Conservation (phyloP, 768 basidiomycete species). For the Pisolithus albus region DNA sequence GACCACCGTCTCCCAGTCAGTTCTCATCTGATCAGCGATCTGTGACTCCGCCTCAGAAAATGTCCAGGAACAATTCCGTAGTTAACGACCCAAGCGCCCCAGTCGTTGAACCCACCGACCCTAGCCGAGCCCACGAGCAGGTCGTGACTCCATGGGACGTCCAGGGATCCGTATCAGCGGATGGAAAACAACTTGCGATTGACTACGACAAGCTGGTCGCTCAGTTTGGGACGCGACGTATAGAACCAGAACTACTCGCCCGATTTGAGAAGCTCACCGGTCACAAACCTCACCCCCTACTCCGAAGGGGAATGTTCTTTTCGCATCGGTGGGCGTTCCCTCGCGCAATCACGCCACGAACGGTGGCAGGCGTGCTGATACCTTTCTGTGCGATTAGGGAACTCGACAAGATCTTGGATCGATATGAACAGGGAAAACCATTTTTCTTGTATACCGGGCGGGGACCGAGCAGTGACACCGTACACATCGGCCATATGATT, state of each 20-base stretch:
- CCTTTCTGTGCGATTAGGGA: conserved; percentile 48
- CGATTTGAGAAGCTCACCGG: conserved; percentile 92
- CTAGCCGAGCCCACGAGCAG: conserved; percentile 45
- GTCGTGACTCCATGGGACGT: conserved; percentile 98
- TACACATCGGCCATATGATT: conserved; percentile 97
- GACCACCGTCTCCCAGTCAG: conserved; percentile 28
- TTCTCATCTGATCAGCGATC: not conserved
- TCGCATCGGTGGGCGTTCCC: conserved; percentile 73
- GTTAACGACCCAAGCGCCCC: conserved; percentile 1
- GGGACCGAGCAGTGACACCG: conserved; percentile 92
- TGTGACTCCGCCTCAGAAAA: not conserved
- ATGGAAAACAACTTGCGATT: conserved; percentile 89
- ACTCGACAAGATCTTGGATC: conserved; percentile 87
- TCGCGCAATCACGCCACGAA: not conserved
- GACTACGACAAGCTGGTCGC: conserved; percentile 94
- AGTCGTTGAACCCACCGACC: conserved; percentile 25
- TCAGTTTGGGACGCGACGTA: conserved; percentile 86
- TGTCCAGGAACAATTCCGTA: conserved; percentile 1
- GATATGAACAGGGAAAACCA: conserved; percentile 94
- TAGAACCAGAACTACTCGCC: conserved; percentile 70
- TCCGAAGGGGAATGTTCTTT: conserved; percentile 93
- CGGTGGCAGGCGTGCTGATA: not conserved
- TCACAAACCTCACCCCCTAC: conserved; percentile 75
- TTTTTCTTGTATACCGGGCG: conserved; percentile 98
- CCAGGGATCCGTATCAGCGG: conserved; percentile 78